Conservation (phyloP, 768 basidiomycete species). For the Termitomyces eurrhizus region DNA sequence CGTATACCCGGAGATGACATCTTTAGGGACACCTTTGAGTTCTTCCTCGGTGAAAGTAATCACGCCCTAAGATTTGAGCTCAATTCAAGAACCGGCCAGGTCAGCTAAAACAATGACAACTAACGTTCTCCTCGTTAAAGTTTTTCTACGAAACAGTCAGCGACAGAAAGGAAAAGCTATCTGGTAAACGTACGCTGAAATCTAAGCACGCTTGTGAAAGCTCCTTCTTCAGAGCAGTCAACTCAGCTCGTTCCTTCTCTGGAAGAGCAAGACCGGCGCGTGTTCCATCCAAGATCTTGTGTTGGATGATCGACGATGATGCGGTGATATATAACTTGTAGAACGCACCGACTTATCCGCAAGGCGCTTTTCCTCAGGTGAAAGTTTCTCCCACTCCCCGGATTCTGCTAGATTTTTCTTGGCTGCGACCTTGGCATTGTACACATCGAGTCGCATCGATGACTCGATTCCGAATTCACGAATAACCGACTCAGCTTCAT, state of each 20-base stretch:
- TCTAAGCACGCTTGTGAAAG: conserved; percentile 73
- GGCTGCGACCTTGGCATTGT: conserved; percentile 64
- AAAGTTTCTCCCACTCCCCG: conserved; percentile 58
- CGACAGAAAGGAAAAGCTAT: background rate
- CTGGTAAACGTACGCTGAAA: conserved; percentile 56
- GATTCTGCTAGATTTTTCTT: conserved; percentile 63
- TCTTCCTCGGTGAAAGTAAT: conserved; percentile 68
- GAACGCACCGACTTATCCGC: conserved; percentile 66
- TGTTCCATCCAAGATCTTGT: conserved; percentile 67
- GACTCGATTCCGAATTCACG: conserved; percentile 73
- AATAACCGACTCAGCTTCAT: conserved; percentile 63
- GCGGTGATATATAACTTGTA: background rate
- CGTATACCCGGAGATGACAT: conserved; percentile 74
- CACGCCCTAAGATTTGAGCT: conserved; percentile 37
- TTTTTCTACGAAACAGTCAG: conserved; percentile 53
- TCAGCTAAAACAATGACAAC: conserved; percentile 9
- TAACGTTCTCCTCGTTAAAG: conserved; percentile 83
- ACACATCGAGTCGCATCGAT: conserved; percentile 81
- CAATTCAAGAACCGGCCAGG: background rate
- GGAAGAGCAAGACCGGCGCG: conserved; percentile 75
- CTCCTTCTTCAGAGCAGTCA: conserved; percentile 69
- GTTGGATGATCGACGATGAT: background rate
- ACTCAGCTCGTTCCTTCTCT: conserved; percentile 51
- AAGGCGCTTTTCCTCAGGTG: conserved; percentile 67
- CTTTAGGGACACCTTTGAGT: conserved; percentile 74